Evolutionary conservation across 1,284 basidiomycete species (phyloP).

Genomic region (Ustilago sp.): DNA sequence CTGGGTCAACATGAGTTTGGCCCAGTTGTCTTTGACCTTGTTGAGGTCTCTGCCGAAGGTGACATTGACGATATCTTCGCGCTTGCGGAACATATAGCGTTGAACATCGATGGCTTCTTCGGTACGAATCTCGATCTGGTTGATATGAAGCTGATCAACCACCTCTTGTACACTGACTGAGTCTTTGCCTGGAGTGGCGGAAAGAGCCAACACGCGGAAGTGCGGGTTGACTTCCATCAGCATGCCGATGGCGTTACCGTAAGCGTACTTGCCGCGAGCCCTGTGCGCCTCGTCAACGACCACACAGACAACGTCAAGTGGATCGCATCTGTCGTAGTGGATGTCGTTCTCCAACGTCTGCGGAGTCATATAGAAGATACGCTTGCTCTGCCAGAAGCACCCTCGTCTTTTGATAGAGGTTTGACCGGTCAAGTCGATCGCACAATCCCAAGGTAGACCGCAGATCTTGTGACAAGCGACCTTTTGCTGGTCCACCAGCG

Average conservation of each 20-base stretch:
- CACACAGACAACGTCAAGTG: slow-evolving; percentile 81
- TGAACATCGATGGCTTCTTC: slow-evolving; percentile 90
- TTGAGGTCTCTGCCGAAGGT: slow-evolving; percentile 54
- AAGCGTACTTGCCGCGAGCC: slow-evolving; percentile 92
- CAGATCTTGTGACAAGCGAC: slow-evolving; percentile 93
- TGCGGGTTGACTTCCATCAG: slow-evolving; percentile 94
- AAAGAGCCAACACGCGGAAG: slow-evolving; percentile 91
- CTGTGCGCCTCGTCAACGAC: slow-evolving; percentile 96
- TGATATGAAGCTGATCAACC: slow-evolving; percentile 96
- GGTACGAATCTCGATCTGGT: slow-evolving; percentile 92
- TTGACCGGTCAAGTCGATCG: slow-evolving; percentile 85
- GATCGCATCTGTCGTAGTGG: slow-evolving; percentile 79
- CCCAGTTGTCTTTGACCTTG: slow-evolving; percentile 67
- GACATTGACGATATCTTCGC: slow-evolving; percentile 63
- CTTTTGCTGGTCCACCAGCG: slow-evolving; percentile 86
- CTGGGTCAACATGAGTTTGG: slow-evolving; percentile 64
- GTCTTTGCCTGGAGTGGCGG: slow-evolving; percentile 91
- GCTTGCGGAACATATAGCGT: slow-evolving; percentile 87
- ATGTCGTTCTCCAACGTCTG: slow-evolving; percentile 95
- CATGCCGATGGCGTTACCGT: slow-evolving; percentile 87
- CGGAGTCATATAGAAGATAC: slow-evolving; percentile 97
- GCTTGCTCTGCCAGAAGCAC: slow-evolving; percentile 80
- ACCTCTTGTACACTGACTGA: slow-evolving; percentile 88
- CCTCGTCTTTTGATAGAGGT: slow-evolving; percentile 50
- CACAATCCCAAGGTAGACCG: slow-evolving; percentile 89